A percentile compares a stretch with the other conserved stretches of the same genome.
phyloP scores from a whole-genome alignment of 2,329 filamentous ascomycete species.

The Mycosphaerella arachidis region DNA sequence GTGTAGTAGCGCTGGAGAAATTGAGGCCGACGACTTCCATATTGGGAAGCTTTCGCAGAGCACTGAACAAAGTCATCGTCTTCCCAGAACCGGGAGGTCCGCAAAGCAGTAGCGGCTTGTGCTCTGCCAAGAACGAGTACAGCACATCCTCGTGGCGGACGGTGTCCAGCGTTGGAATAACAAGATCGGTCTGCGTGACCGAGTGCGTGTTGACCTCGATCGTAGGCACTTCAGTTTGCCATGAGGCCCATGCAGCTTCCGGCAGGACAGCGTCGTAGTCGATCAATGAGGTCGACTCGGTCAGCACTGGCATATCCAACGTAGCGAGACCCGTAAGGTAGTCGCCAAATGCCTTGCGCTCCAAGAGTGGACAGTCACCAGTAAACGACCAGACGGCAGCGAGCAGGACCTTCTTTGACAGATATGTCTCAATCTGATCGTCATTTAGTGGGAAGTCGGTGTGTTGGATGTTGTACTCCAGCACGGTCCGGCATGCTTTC shows the following conservation, averaged over 20 bases:
- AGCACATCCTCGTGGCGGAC: conserved; percentile 98
- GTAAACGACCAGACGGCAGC: conserved; percentile 93
- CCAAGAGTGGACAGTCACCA: conserved; percentile 82
- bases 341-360: conserved; percentile 87
- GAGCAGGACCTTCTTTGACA: conserved; percentile 89
- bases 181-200: conserved; percentile 94
- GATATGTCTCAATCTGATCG: conserved; percentile 82
- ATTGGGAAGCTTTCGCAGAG: conserved; percentile 90
- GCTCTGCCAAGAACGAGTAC: conserved; percentile 98
- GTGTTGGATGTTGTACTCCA: conserved; percentile 95
- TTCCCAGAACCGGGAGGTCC: conserved; percentile 98
- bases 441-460: conserved; percentile 87
- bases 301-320: conserved; percentile 78
- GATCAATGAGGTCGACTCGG: conserved; percentile 73
- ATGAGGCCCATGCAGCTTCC: conserved; percentile 81
- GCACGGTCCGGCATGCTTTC: conserved; percentile 83
- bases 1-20: conserved; percentile 97
- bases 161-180: conserved; percentile 96
- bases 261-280: conserved; percentile 91
- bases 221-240: conserved; percentile 90
- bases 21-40: conserved; percentile 99
- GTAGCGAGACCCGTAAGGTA: conserved; percentile 75
- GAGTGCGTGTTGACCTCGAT: conserved; percentile 98
- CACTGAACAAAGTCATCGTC: conserved; percentile 99
- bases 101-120: conserved; percentile 93